Base-by-base conservation (phyloP, 345 rosid genomes). In the Populus tremula region DNA sequence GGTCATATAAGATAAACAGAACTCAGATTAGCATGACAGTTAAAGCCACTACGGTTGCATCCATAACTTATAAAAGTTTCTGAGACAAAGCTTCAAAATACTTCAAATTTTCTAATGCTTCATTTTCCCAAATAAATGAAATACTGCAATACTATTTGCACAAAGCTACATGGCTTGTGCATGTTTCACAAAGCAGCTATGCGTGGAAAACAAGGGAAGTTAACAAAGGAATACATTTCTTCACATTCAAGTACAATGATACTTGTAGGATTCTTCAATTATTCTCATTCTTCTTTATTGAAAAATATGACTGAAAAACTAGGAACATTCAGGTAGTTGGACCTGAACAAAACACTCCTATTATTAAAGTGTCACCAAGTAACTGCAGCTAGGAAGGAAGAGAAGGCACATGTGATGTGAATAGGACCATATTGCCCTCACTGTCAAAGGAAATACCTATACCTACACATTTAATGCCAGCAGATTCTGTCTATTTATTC, bases 1-100 rank as follows among this genome's bases (percentile, higher is more conserved):
- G 93, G 45, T 73, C 66, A 78, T 72, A 78, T 33, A 59, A 53
- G 67, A 66, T 64, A 75, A 29, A 76, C 53, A 77, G 41, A 76
- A 70, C 33, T 49, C 61, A 70, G 18, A 63, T 81, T 63, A 84
- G 87, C 49, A 80, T 36, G 33, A 56, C 20, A 62, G 62, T 75
- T 65, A 20, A 27, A 78, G 70, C 43, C 33, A 69, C 35, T 41
- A 17, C 50, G 49, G 47, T 72, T 50, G 23, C 47, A 43, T 13
- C 33, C 33, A 35, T 17, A 12, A 77, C 35, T 18, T 39, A 39
- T 18, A 76, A 78, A 5, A 65, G 49, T n/a, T 65, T 74, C 76
- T 56, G 4, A 50, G 43, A 73, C 49, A 64, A 64, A 18, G 59
- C 23, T 62, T 50, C 63, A 59, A 72, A 70, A 53, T 36, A 25